Conservation (phyloP, 257 asterid species). For the Lantana camara region DNA sequence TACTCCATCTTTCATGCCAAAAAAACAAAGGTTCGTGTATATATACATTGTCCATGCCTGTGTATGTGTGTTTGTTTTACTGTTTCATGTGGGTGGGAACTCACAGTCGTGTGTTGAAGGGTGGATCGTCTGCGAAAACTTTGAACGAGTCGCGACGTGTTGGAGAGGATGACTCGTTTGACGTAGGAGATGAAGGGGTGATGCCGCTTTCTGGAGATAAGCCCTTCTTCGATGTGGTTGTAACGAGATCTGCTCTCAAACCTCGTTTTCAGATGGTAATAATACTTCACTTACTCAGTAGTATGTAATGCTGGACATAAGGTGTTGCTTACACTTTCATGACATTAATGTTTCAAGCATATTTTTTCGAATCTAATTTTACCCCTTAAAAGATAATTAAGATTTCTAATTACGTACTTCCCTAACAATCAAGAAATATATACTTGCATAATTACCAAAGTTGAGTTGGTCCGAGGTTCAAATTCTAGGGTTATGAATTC, state of each 20-base stretch:
- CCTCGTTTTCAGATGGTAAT: constrained; percentile 17
- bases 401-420: too few species aligned
- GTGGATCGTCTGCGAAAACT: background rate
- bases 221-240: constrained; percentile 19
- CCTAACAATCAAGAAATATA: too few species aligned
- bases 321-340: too few species aligned
- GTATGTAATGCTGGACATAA: too few species aligned
- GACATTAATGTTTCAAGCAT: too few species aligned
- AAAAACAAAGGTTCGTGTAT: background rate
- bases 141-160: background rate
- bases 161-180: background rate
- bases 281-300: background rate
- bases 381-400: too few species aligned
- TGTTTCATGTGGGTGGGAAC: background rate
- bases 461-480: too few species aligned
- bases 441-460: too few species aligned
- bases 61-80: too few species aligned
- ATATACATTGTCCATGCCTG: too few species aligned
- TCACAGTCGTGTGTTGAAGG: background rate
- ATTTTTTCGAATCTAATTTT: too few species aligned
- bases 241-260: background rate
- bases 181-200: background rate
- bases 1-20: background rate
- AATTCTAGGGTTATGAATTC: too few species aligned
- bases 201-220: constrained; percentile 14